Evolutionary conservation across 495 filamentous ascomycete genomes (phyloP), one percentile per base, ranked within the genome.

Genomic region (Aspergillus steynii): DNA sequence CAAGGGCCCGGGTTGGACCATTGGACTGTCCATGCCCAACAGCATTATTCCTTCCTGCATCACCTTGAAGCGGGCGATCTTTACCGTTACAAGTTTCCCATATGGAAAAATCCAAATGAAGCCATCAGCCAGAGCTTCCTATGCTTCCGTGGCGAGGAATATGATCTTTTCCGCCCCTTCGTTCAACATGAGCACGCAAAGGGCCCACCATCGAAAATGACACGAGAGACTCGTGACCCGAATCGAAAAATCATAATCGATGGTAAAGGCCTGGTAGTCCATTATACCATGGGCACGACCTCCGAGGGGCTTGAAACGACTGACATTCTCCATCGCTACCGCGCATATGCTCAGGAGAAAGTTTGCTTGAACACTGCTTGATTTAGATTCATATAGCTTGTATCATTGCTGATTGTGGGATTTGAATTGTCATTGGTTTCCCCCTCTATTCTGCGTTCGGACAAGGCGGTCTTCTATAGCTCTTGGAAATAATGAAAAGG

Each of bases 31-130:
- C 74, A 75, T 55, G 80, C 81, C 3, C 82, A 85, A 65, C 78
- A 82, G 51, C 82, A 85, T 59, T 83, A 84, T 62, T 83, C 79
- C 6, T 80, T 85, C 58, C 70, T 85, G 12, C 68, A 77, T 27
- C 80, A 85, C 57, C 74, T 85, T 1, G 82, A 84, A 62, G 60
- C 67, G 4, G 68, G 75, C 53, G 64, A 76, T 14, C 61, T 83
- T 54, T 61, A 67, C 37, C 74, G 66, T 15, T 85, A 85, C 64
- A 83, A 83, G 56, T 85, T 85, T 61, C 77, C 82, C 29, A 56
- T 79, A 10, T 83, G 77, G 77, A 71, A 75, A 20, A 77, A 81
- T 45, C 71, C 78, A 12, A 75, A 76, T 6, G 68, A 71, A 57
- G 71, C 76, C 8, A 70, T 79, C 29, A 82, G 76, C 53, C 67